Evolutionary conservation across 495 filamentous ascomycete genomes (phyloP).

Genomic region (Penicillium odoratum): DNA sequence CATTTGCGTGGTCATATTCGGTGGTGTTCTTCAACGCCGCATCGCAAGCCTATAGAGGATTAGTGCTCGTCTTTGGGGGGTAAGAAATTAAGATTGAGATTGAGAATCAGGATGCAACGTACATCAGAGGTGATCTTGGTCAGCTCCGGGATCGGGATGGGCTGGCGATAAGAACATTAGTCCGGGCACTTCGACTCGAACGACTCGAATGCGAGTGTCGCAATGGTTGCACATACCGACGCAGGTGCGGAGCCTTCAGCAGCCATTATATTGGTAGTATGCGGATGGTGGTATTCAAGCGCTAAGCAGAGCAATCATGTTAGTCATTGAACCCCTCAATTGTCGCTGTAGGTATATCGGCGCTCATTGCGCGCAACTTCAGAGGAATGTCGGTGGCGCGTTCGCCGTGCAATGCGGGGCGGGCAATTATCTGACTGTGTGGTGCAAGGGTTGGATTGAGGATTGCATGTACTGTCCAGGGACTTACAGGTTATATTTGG

Average conservation of each 20-base stretch:
- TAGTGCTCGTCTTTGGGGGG: background rate
- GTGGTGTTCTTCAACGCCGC: constrained; percentile 66
- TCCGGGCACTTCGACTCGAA: no score
- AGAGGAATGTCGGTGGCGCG: background rate
- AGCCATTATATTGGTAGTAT: constrained; percentile 32
- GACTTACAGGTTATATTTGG: background rate
- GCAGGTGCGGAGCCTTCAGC: constrained; percentile 32
- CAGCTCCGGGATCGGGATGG: constrained; percentile 71
- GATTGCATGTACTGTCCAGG: background rate
- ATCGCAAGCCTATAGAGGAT: constrained; percentile 69
- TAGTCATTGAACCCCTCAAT: background rate
- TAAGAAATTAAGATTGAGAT: no score
- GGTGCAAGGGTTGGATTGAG: background rate
- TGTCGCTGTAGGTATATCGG: background rate
- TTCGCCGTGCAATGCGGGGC: background rate
- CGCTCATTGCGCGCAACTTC: background rate
- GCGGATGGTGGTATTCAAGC: background rate
- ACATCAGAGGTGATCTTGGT: constrained; percentile 83
- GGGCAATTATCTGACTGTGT: background rate
- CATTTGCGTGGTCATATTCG: constrained; percentile 78
- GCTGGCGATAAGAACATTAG: constrained; percentile 47
- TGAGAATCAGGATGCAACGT: constrained; percentile 25
- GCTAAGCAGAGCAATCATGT: background rate
- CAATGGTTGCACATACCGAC: constrained; percentile 32
- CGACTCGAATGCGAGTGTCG: background rate